phyloP scores from a whole-genome alignment of 192 early-diverging fungal species.

The Coemansia biformis region DNA sequence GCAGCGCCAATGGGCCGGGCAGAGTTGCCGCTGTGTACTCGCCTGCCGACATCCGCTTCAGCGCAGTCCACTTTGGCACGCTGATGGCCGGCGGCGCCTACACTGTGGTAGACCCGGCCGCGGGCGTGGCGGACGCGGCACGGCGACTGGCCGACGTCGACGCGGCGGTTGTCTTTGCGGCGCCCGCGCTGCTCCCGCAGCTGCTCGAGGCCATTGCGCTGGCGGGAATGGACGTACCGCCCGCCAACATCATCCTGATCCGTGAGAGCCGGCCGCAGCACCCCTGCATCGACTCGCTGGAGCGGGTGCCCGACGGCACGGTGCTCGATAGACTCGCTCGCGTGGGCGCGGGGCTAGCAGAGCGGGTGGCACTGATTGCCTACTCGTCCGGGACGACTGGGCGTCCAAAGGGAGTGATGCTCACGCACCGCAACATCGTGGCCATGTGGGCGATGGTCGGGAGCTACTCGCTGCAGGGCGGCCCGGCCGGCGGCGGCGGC shows the following conservation, averaged over 20 bases:
- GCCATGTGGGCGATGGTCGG: slow-evolving; percentile 7
- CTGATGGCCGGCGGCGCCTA: slow-evolving; percentile 31
- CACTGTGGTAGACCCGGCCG: slow-evolving; percentile 12
- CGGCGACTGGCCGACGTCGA: slow-evolving; percentile 4
- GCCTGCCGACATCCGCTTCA: slow-evolving; percentile 13
- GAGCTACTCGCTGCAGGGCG: slow-evolving; percentile 8
- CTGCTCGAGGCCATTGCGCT: slow-evolving; percentile 7
- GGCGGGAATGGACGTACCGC: background rate
- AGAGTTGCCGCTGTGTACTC: slow-evolving; percentile 10
- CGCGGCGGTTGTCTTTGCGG: slow-evolving; percentile 14
- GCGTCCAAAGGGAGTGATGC: slow-evolving; percentile 26
- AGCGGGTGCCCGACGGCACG: background rate
- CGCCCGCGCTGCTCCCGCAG: slow-evolving; percentile 18
- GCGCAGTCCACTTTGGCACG: slow-evolving; percentile 22
- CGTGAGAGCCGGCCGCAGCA: background rate
- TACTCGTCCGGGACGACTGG: slow-evolving; percentile 47
- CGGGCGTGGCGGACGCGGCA: background rate
- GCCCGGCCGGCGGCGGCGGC: background rate
- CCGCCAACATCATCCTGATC: slow-evolving; percentile 5
- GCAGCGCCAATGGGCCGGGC: background rate
- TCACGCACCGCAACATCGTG: slow-evolving; percentile 38
- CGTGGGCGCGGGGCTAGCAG: slow-evolving; percentile 1
- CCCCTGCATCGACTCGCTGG: background rate
- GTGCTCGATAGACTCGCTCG: background rate
- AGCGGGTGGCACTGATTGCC: slow-evolving; percentile 18